Conservation (phyloP, 176 grass and related monocot genomes). For the Melocanna baccifera region DNA sequence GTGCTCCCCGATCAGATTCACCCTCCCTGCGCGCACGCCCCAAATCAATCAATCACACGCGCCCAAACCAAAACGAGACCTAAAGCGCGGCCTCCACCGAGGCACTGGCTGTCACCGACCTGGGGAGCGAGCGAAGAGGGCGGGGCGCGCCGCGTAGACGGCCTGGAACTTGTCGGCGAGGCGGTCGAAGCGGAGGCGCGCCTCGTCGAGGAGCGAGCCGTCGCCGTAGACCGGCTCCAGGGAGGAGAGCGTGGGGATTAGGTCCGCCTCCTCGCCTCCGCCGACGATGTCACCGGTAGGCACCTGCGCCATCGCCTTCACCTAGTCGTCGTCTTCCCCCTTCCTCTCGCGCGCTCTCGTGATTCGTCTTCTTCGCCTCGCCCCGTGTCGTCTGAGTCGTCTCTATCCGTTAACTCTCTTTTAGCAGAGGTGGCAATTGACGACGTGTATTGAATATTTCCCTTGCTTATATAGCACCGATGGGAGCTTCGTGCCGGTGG, state of each 20-base stretch:
- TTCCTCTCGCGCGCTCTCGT: neutral
- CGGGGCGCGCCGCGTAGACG: constrained; percentile 50
- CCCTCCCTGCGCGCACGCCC: constrained; percentile 52
- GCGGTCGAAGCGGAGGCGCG: constrained; percentile 65
- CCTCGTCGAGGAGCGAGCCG: constrained; percentile 71
- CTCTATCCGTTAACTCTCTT: neutral
- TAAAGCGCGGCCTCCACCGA: neutral
- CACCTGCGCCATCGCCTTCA: constrained; percentile 21
- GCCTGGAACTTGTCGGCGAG: constrained; percentile 69
- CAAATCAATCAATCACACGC: neutral
- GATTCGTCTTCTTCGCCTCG: neutral
- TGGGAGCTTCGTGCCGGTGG: too few species aligned
- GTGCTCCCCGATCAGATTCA: constrained; percentile 97
- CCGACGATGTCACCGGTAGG: neutral
- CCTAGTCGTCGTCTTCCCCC: neutral
- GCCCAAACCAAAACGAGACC: neutral
- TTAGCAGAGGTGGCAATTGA: neutral
- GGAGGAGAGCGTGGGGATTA: constrained; percentile 60
- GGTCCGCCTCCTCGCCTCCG: constrained; percentile 31
- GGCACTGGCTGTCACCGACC: constrained; percentile 24
- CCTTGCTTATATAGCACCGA: neutral
- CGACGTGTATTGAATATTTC: neutral
- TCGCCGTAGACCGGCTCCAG: constrained; percentile 71
- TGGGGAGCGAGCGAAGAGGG: constrained; percentile 77
- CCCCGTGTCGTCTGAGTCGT: neutral